phyloP scores from a whole-genome alignment of 805 yeast genomes.

The Kodamaea kaohsiungensis region DNA sequence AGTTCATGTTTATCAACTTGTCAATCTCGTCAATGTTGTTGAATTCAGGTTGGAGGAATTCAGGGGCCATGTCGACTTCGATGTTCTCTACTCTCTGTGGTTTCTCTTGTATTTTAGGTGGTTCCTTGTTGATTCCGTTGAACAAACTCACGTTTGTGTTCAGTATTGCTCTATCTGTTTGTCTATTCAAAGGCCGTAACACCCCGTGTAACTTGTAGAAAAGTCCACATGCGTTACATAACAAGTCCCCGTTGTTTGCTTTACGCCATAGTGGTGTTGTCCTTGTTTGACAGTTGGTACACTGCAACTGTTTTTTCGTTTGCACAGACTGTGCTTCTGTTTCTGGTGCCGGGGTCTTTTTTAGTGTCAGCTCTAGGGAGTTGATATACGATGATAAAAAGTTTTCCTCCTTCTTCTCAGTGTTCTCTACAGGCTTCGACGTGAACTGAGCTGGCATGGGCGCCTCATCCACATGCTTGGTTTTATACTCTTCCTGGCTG shows the following conservation, averaged over 20 bases:
- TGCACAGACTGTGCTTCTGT: slow-evolving; percentile 9
- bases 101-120: neutral
- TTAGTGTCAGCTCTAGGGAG: slow-evolving; percentile 38
- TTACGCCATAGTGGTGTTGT: slow-evolving; percentile 49
- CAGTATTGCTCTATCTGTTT: slow-evolving; percentile 22
- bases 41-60: slow-evolving; percentile 15
- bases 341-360: slow-evolving; percentile 16
- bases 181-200: slow-evolving; percentile 37
- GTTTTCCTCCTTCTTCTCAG: slow-evolving; percentile 18
- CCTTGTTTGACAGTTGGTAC: slow-evolving; percentile 44
- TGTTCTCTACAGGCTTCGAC: slow-evolving; percentile 1
- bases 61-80: slow-evolving; percentile 17
- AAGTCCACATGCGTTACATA: slow-evolving; percentile 49
- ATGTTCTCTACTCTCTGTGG: neutral
- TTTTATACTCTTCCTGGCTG: slow-evolving; percentile 37
- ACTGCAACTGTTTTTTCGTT: slow-evolving; percentile 28
- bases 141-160: slow-evolving; percentile 27
- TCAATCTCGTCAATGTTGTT: slow-evolving; percentile 39
- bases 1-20: slow-evolving; percentile 38
- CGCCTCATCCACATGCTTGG: slow-evolving; percentile 9
- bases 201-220: slow-evolving; percentile 48
- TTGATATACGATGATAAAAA: slow-evolving; percentile 40
- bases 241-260: slow-evolving; percentile 41
- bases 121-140: slow-evolving; percentile 13
- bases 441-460: slow-evolving; percentile 3